Evolutionary conservation across 495 filamentous ascomycete genomes (phyloP).

Genomic region (Trichodelitschia bisporula): DNA sequence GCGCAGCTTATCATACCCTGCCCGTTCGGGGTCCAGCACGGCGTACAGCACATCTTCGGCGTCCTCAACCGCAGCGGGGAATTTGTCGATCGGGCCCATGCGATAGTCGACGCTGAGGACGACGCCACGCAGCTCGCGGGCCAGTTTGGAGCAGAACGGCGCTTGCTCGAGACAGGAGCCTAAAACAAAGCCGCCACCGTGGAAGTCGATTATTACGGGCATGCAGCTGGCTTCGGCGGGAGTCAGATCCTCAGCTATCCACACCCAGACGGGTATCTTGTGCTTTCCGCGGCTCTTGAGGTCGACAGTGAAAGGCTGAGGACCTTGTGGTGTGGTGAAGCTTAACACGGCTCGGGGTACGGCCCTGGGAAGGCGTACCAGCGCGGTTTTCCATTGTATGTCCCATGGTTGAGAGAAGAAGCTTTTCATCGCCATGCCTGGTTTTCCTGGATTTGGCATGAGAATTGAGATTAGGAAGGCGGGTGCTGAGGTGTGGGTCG

Average conservation of each 20-base stretch:
- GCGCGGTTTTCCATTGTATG: conserved; percentile 10
- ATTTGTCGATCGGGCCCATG: conserved; percentile 10
- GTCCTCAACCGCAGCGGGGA: conserved; percentile 12
- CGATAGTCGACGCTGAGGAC: conserved; percentile 14
- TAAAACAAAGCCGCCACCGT: conserved; percentile 13
- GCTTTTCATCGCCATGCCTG: too few species aligned
- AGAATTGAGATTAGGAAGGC: too few species aligned
- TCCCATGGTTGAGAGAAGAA: conserved; percentile 32
- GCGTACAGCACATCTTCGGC: conserved; percentile 11
- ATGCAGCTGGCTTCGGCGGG: conserved; percentile 1
- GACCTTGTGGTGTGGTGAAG: conserved; percentile 9
- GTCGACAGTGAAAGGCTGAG: conserved; percentile 10
- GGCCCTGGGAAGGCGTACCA: conserved; percentile 10
- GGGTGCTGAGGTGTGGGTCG: too few species aligned
- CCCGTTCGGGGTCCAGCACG: conserved; percentile 4
- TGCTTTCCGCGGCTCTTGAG: conserved; percentile 7
- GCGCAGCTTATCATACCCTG: neutral
- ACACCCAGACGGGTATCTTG: conserved; percentile 11
- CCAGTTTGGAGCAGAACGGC: conserved; percentile 10
- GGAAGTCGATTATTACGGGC: conserved; percentile 11
- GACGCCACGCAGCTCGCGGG: conserved; percentile 6
- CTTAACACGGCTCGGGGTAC: conserved; percentile 8
- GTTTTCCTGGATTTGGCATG: too few species aligned
- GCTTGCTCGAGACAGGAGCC: conserved; percentile 11
- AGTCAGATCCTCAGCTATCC: conserved; percentile 5